Base-by-base conservation (phyloP, 1,284 basidiomycete genomes). In the Cystobasidium sp. region DNA sequence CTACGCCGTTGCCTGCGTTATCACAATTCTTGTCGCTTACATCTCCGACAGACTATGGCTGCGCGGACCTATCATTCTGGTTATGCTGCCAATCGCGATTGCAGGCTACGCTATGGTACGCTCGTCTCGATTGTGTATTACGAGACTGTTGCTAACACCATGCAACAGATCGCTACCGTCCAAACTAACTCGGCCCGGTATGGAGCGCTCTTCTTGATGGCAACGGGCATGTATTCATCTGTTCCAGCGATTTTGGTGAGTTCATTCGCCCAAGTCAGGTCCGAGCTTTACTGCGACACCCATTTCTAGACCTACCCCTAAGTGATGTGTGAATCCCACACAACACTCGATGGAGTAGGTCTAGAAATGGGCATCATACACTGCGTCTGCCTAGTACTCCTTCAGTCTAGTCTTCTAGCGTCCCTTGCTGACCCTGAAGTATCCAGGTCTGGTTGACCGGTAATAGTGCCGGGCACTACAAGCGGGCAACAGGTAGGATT, bases 31-130 rank as follows among this genome's bases (percentile, higher is more conserved):
- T 41, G 79, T 80, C 6, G 82, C 82, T 16, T 81, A 76, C 64
- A 62, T 80, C 14, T 82, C 83, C 22, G 83, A 84, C 77, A 76
- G 78, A 31, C 76, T 78, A 59, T 78, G 81, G 68, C 77, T 78
- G 65, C 78, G 82, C 47, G 82, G 81, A 1, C 81, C 81, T 0
- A 78, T 80, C 77, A 82, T 82, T 72, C 78, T 82, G 20, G 70
- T 74, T 6, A 79, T 81, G 64, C 76, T 82, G 9, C 82, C 82
- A 1, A 71, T 82, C 14, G 75, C 81, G 2, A 80, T 82, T 76
- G 79, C 82, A 37, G 78, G 79, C 16, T 83, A 81, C 75, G 80
- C 80, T 79, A 81, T 76, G 80, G 79, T n/a, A 61, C 12, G 68
- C 56, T 24, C 20, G 24, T 52, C 22, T 10, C 24, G 47, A 51